Evolutionary conservation across 495 filamentous ascomycete species (phyloP).

Genomic region (Hypoxylon fragiforme): DNA sequence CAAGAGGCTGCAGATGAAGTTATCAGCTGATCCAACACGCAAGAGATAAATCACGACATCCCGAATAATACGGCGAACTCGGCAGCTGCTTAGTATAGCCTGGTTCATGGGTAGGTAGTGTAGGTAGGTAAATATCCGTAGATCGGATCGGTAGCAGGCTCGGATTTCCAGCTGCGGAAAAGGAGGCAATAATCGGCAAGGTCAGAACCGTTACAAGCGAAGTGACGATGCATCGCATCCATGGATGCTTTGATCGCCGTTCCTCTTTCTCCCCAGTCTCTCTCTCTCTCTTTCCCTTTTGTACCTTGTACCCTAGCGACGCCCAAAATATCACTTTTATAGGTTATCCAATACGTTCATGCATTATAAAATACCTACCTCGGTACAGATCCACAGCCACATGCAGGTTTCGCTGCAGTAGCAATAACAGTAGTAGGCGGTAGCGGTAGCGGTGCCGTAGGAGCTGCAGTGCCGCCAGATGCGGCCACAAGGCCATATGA

Average conservation of each 20-base stretch:
- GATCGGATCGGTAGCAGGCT: neutral
- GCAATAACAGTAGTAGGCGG: too few species aligned
- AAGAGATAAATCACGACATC: conserved; percentile 15
- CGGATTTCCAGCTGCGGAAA: conserved; percentile 9
- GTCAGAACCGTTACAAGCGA: conserved; percentile 14
- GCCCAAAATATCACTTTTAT: too few species aligned
- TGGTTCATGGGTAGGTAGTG: neutral
- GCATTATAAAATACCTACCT: neutral
- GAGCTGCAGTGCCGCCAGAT: conserved; percentile 5
- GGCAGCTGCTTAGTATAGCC: neutral
- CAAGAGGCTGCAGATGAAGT: conserved; percentile 31
- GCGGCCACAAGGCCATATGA: too few species aligned
- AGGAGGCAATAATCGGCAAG: conserved; percentile 27
- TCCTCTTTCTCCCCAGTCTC: too few species aligned
- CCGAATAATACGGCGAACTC: conserved; percentile 1
- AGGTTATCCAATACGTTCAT: too few species aligned
- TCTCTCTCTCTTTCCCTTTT: neutral
- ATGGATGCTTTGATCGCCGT: neutral
- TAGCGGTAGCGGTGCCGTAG: neutral
- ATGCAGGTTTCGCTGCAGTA: neutral
- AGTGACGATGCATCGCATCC: neutral
- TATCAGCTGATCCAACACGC: conserved; percentile 31
- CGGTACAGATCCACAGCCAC: neutral
- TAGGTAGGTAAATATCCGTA: neutral
- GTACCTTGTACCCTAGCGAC: neutral